Evolutionary conservation across 1,284 basidiomycete species (phyloP), one percentile per base, ranked within the genome.

Genomic region (Hemileia vastatrix): DNA sequence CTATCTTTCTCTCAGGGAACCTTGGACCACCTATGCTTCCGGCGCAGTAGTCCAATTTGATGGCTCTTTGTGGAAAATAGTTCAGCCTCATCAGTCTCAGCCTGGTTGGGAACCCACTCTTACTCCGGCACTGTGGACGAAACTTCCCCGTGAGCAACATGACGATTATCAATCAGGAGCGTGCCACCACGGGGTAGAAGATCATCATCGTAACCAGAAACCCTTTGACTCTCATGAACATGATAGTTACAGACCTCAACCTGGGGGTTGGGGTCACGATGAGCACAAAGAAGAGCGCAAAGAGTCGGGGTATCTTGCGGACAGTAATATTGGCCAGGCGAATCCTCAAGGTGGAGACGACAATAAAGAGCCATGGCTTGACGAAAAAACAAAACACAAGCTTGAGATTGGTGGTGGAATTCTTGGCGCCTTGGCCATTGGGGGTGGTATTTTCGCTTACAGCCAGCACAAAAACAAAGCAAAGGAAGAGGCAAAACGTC

Each of bases 51-150:
- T 59, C 33, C 49, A 59, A 1, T 59, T 52, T 40, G 49, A 59
- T 31, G 57, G 57, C 1, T 50, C 44, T 21, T 50, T 52, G 33
- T 59, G 53, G 32, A 59, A 59, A 19, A 59, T 59, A 15, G 43
- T 59, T 19, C 57, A 59, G 31, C 57, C 57, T 19, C 57, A 59
- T 47, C 49, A 52, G 32, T 59, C 57, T 43, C 49, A 59, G 40
- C 57, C 57, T 3, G 53, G 53, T 36, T 59, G 57, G 57, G 49
- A 59, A 32, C 57, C 57, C 6, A 31, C 57, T n/a, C 19, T 27
- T 5, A 44, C 43, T 8, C 57, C 57, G 13, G 57, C 57, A 24
- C 57, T 59, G 15, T 59, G 57, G 57, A 15, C 57, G 6, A 19
- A 50, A 44, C 19, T 59, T 15, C 57, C 57, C 13, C 49, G 45